Base-by-base conservation (phyloP, 805 yeast genomes). In the Metschnikowia similis region DNA sequence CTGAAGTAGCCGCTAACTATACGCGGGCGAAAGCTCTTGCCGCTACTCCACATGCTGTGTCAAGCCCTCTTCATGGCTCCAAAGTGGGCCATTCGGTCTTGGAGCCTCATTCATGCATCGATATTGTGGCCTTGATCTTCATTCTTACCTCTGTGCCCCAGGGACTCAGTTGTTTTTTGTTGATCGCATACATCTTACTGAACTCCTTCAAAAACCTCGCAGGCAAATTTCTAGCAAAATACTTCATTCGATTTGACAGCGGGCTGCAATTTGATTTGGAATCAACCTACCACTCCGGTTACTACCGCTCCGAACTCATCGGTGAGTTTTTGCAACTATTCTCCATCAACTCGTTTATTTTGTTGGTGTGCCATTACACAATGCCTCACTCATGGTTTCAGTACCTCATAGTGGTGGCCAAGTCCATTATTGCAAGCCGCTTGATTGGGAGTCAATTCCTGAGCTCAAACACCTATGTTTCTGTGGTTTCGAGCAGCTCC, bases 51-150 rank as follows among this genome's bases (percentile, higher is more conserved):
- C 48, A 34, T 35, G 35, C 35, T 29, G 13, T 48, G 29, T 14
- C 46, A 14, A 27, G 35, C 21, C 32, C 34, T 28, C 21, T 31
- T 21, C 38, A 30, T 21, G 9, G 21, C 14, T 27, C 38, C 14
- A 35, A 32, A n/a, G 38, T 17, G 32, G 13, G 26, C 27, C 39
- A 21, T 13, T 31, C 32, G 36, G 34, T 29, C 14, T 45, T 56
- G 40, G 39, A 45, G 43, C 57, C 60, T 13, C 49, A 35, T 26
- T 51, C 57, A 13, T 50, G 51, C 32, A 55, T 69, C 44, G 75
- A 70, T 48, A 61, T 69, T 13, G 55, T 69, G 36, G 65, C 74
- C 29, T 54, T 69, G 36, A 60, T 66, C 7, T 63, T 68, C 52
- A 50, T 69, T n/a, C 47, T 69, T 10, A 57, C 63, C 39, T 52